Evolutionary conservation across 1,139 yeast genomes (phyloP).

Genomic region (Yamadazyma diospyri): DNA sequence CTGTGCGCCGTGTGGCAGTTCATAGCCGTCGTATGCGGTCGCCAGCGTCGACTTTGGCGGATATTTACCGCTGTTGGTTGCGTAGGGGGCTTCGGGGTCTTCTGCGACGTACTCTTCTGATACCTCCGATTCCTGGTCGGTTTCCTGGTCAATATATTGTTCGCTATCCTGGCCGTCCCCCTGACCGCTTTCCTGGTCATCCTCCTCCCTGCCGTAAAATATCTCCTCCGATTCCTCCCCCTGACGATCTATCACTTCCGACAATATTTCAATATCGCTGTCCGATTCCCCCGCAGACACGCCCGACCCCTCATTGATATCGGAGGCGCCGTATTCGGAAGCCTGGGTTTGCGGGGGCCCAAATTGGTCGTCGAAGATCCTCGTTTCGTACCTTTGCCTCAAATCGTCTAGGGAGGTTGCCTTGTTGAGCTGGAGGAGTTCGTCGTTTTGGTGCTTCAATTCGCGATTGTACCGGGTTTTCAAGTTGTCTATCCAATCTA

Average conservation of each 20-base stretch:
- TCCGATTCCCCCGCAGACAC: slow-evolving; percentile 8
- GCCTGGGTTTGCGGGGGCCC: no score
- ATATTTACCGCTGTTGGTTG: no score
- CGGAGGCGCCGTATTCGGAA: no score
- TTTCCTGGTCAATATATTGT: slow-evolving; percentile 1
- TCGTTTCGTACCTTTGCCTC: slow-evolving; percentile 22
- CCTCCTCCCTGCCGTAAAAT: slow-evolving; percentile 9
- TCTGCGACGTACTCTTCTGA: no score
- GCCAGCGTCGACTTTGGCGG: no score
- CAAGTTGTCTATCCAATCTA: slow-evolving; percentile 51
- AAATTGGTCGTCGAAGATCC: slow-evolving; percentile 37
- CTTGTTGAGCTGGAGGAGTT: slow-evolving; percentile 30
- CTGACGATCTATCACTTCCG: background rate
- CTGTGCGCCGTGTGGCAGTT: no score
- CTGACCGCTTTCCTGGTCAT: slow-evolving; percentile 5
- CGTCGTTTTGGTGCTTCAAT: slow-evolving; percentile 34
- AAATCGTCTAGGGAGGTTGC: slow-evolving; percentile 27
- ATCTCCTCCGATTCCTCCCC: slow-evolving; percentile 5
- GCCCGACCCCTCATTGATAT: slow-evolving; percentile 1
- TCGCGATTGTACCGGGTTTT: slow-evolving; percentile 39
- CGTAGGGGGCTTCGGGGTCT: no score
- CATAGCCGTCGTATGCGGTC: no score
- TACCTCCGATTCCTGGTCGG: no score
- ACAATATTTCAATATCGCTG: slow-evolving; percentile 1
- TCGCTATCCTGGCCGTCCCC: slow-evolving; percentile 1